Base-by-base conservation (phyloP, 495 filamentous ascomycete species). In the Penicillium ochrochloron region DNA sequence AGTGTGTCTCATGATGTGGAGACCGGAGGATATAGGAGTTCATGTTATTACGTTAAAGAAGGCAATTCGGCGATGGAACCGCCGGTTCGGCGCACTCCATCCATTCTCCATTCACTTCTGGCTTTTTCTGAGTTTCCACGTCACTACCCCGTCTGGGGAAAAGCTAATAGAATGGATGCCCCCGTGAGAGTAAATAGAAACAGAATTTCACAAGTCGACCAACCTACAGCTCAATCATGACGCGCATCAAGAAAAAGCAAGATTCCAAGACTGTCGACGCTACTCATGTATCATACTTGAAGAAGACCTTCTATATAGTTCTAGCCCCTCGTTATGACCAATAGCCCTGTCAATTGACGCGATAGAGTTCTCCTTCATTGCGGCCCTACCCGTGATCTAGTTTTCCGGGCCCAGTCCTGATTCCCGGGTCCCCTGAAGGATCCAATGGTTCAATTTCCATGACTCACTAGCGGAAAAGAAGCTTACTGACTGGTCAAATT, bases 351-450 rank as follows among this genome's bases (percentile, higher is more conserved):
- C 29, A 59, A 53, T 55, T 6, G 7, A 54, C n/a, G 27, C 35
- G 51, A 60, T 62, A 34, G 41, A 57, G 42, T 66, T 66, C 35
- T 1, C 12, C 33, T 34, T 58, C 12, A 34, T 50, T 34, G 57
- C 65, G 65, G 65, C 57, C 51, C 51, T 67, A 63, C 56, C 60
- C 60, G 65, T 55, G 48, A 17, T 19, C 56, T 60, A 63, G 39
- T 56, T 60, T 54, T 34, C 27, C 59, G 19, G 17, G 29, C 19
- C 41, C 41, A 37, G 60, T 56, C 50, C 48, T 37, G 57, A 19
- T 35, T 23, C 5, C 27, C n/a, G 57, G 42, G 50, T 52, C 17
- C 41, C 56, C 29, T 37, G 27, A 41, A 56, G 37, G 31, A 50
- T 37, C 57, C 25, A 59, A 62, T 55, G 46, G 19, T 21, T 29